phyloP scores from a whole-genome alignment of 495 filamentous ascomycete genomes.

The Rhizodiscina lignyota region DNA sequence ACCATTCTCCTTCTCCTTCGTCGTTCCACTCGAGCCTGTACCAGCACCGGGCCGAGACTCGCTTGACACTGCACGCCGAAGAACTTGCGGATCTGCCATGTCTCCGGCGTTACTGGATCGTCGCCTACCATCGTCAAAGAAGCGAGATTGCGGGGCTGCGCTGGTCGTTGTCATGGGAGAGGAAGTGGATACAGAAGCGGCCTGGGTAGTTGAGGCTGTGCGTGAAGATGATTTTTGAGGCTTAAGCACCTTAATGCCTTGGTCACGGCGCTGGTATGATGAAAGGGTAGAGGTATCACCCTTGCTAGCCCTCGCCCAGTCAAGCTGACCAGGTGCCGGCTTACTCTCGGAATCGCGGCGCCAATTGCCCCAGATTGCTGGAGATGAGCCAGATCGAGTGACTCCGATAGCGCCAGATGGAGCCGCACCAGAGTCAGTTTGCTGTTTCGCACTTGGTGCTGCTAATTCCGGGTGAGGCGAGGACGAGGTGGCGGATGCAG shows the following conservation, averaged over 20 bases:
- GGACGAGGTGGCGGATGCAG: background rate
- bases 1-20: slow-evolving; percentile 25
- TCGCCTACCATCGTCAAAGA: slow-evolving; percentile 23
- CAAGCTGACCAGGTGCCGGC: slow-evolving; percentile 10
- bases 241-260: slow-evolving; percentile 27
- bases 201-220: slow-evolving; percentile 11
- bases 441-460: slow-evolving; percentile 8
- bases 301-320: slow-evolving; percentile 21
- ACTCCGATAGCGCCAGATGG: slow-evolving; percentile 6
- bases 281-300: slow-evolving; percentile 5
- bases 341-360: slow-evolving; percentile 17
- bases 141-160: slow-evolving; percentile 15
- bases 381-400: slow-evolving; percentile 14
- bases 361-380: slow-evolving; percentile 26
- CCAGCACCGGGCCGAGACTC: slow-evolving; percentile 2
- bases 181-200: slow-evolving; percentile 1
- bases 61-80: slow-evolving; percentile 6
- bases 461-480: background rate
- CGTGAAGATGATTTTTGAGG: slow-evolving; percentile 16
- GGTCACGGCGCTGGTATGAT: slow-evolving; percentile 20
- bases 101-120: slow-evolving; percentile 8
- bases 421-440: slow-evolving; percentile 9
- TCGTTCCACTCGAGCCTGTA: slow-evolving; percentile 16
- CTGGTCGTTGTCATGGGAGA: background rate
- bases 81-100: slow-evolving; percentile 4